Conservation (phyloP, 106 monocot genomes). For the Chionographis japonica region DNA sequence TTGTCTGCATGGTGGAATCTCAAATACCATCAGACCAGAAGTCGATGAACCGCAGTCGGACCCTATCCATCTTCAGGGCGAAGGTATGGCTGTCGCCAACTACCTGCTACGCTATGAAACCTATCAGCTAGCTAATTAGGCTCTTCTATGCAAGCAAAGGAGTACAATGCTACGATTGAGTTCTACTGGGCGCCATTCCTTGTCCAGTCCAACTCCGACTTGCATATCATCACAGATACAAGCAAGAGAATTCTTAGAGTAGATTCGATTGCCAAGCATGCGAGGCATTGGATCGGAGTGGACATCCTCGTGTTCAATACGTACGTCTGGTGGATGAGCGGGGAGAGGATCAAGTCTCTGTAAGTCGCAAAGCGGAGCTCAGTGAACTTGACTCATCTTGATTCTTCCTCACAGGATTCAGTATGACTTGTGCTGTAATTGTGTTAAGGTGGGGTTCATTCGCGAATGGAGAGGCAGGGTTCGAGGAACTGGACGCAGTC, state of each 20-base stretch:
- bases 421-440: neutral
- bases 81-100: conserved; percentile 17
- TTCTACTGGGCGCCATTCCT: conserved; percentile 78
- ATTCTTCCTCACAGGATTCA: neutral
- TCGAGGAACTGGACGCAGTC: conserved; percentile 47
- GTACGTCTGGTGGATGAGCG: conserved; percentile 79
- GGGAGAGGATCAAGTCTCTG: conserved; percentile 47
- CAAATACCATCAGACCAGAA: conserved; percentile 38
- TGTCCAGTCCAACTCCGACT: conserved; percentile 54
- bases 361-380: neutral
- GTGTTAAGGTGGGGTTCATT: conserved; percentile 61
- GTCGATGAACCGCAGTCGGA: conserved; percentile 36
- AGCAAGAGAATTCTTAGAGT: conserved; percentile 47
- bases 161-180: conserved; percentile 67
- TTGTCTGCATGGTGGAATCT: conserved; percentile 56
- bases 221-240: conserved; percentile 26
- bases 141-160: conserved; percentile 8
- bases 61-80: conserved; percentile 51
- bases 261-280: conserved; percentile 51
- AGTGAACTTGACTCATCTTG: no score
- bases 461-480: conserved; percentile 49
- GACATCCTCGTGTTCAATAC: conserved; percentile 66
- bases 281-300: conserved; percentile 42
- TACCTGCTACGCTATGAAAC: neutral
- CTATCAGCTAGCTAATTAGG: no score